Conservation (phyloP, 768 basidiomycete species). For the Leucogyrophana mollusca region DNA sequence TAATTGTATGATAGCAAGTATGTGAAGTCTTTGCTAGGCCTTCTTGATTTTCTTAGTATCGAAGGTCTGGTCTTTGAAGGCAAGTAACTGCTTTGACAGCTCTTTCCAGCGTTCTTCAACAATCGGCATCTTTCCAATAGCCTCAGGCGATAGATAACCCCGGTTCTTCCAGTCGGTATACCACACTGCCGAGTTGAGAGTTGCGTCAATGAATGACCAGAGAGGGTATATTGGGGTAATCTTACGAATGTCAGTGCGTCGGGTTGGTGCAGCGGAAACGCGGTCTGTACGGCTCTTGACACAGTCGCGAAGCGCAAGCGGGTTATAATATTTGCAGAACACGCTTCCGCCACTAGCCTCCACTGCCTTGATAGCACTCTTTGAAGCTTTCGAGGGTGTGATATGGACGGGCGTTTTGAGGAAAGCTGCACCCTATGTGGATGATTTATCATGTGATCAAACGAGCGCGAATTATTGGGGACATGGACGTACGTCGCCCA, state of each 20-base stretch:
- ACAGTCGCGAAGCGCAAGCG: slow-evolving; percentile 77
- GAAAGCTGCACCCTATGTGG: slow-evolving; percentile 58
- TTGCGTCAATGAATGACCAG: slow-evolving; percentile 2
- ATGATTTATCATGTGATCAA: not conserved
- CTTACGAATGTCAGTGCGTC: slow-evolving; percentile 81
- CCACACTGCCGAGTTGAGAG: slow-evolving; percentile 56
- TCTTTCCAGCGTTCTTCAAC: slow-evolving; percentile 70
- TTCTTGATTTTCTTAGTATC: slow-evolving; percentile 22
- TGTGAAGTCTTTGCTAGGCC: slow-evolving; percentile 15
- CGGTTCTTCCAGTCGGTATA: slow-evolving; percentile 72
- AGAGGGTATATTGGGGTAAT: slow-evolving; percentile 12
- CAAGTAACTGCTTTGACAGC: slow-evolving; percentile 59
- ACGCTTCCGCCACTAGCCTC: slow-evolving; percentile 81
- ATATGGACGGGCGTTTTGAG: slow-evolving; percentile 76
- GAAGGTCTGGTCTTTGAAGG: slow-evolving; percentile 41
- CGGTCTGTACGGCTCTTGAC: slow-evolving; percentile 71
- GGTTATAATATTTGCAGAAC: slow-evolving; percentile 90
- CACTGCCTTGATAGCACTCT: slow-evolving; percentile 81
- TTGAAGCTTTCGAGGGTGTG: slow-evolving; percentile 80
- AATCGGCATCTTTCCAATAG: slow-evolving; percentile 57
- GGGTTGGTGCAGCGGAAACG: slow-evolving; percentile 76
- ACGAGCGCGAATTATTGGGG: slow-evolving; percentile 1
- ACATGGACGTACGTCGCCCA: slow-evolving; percentile 65
- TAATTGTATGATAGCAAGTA: slow-evolving; percentile 6
- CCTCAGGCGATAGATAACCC: slow-evolving; percentile 67